Evolutionary conservation across 805 yeast genomes (phyloP).

Genomic region (Hanseniaspora jakobsenii): DNA sequence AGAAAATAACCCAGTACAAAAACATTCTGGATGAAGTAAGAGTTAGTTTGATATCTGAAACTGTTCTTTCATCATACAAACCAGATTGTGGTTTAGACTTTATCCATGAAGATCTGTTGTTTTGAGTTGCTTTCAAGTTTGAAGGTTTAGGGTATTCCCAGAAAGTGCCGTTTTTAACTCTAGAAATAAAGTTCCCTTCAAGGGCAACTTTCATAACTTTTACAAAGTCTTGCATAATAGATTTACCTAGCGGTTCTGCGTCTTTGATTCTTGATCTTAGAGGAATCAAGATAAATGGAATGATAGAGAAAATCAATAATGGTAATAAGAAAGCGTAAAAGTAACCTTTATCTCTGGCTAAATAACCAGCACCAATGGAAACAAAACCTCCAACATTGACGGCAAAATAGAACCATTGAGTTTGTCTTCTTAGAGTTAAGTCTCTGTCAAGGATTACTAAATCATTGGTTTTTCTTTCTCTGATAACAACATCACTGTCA

Average conservation of each 20-base stretch:
- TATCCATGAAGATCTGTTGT: slow-evolving; percentile 16
- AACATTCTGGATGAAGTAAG: slow-evolving; percentile 37
- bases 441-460: slow-evolving; percentile 58
- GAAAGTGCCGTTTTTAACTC: slow-evolving; percentile 32
- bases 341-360: slow-evolving; percentile 53
- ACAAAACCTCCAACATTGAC: slow-evolving; percentile 66
- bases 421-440: slow-evolving; percentile 58
- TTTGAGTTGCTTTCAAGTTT: slow-evolving; percentile 3
- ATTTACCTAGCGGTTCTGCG: slow-evolving; percentile 25
- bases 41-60: slow-evolving; percentile 35
- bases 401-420: slow-evolving; percentile 65
- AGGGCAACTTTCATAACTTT: slow-evolving; percentile 34
- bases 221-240: slow-evolving; percentile 36
- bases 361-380: slow-evolving; percentile 63
- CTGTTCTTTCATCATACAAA: slow-evolving; percentile 33
- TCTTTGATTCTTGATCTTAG: slow-evolving; percentile 25
- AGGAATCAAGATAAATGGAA: slow-evolving; percentile 37
- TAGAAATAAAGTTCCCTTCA: slow-evolving; percentile 34
- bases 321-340: slow-evolving; percentile 70
- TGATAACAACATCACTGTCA: slow-evolving; percentile 45
- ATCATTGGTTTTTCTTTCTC: slow-evolving; percentile 46
- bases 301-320: slow-evolving; percentile 44
- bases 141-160: slow-evolving; percentile 34
- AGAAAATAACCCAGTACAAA: slow-evolving; percentile 32
- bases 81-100: slow-evolving; percentile 22